Base-by-base conservation (phyloP, 768 basidiomycete genomes). In the Tulasnella sp. region DNA sequence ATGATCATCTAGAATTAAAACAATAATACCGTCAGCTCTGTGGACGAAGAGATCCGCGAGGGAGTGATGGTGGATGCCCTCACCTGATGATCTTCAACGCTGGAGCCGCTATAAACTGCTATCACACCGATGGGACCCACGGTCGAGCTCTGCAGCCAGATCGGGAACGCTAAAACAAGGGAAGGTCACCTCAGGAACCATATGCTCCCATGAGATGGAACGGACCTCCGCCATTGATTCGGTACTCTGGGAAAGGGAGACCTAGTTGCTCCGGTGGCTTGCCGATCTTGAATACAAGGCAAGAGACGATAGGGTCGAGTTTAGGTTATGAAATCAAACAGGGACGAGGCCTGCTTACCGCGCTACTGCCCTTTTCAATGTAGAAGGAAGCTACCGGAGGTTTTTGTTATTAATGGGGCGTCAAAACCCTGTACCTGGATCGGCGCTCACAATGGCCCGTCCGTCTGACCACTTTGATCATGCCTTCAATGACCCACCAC, bases 311-410 rank as follows among this genome's bases (percentile, higher is more conserved):
- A 21, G n/a, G 30, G 3, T 8, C 24, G 9, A 7, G 17, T 24
- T 51, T 9, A 51, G 51, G 24, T 11, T 51, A 10, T 51, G 13
- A 30, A 24, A 24, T n/a, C 13, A n/a, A 13, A n/a, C 47, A 7
- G 7, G 15, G 15, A 38, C 7, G 15, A 15, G 15, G 7, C 34
- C 5, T 38, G 34, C 34, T 5, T 38, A 56, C 54, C 3, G 88
- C 88, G 50, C 79, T 80, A 81, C 88, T 88, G 4, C 86, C 85
- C 68, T 88, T 89, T 68, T 90, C 88, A 8, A 91, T 85, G 69
- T 91, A 91, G 47, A 62, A 61, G 2, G 50, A 52, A 23, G 47
- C 56, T 59, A 26, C 15, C 7, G 7, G 15, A 38, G 34, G 15
- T 5, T 38, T 38, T 38, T 38, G 34, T 38, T 15, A 38, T 5